Conservation (phyloP, 2,329 filamentous ascomycete genomes). For the Blumeria graminis region DNA sequence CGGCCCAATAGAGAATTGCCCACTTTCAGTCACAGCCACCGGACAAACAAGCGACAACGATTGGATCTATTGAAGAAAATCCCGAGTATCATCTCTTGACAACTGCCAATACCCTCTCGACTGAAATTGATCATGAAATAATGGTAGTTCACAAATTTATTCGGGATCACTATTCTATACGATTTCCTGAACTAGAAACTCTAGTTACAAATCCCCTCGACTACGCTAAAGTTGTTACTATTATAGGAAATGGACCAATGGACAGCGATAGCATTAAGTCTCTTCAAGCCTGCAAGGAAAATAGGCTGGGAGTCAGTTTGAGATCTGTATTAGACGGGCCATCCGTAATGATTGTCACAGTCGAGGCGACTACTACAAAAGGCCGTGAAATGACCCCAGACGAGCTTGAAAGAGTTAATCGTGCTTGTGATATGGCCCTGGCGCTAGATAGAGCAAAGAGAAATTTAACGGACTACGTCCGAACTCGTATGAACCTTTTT, state of each 20-base stretch:
- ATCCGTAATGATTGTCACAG: conserved; percentile 81
- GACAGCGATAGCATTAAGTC: conserved; percentile 57
- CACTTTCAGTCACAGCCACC: conserved; percentile 48
- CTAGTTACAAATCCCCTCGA: conserved; percentile 81
- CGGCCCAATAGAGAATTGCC: conserved; percentile 48
- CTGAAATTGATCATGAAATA: conserved; percentile 81
- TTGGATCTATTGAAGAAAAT: conserved; percentile 77
- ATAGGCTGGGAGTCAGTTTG: conserved; percentile 50
- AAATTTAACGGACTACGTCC: conserved; percentile 75
- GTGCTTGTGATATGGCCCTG: conserved; percentile 74
- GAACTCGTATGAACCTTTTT: conserved; percentile 90
- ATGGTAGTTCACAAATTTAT: conserved; percentile 89
- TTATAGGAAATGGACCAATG: conserved; percentile 79
- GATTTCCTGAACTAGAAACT: conserved; percentile 79
- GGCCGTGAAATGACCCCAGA: conserved; percentile 52
- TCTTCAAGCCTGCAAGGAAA: conserved; percentile 53
- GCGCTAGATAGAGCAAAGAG: conserved; percentile 68
- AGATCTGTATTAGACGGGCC: conserved; percentile 69
- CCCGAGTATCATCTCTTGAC: conserved; percentile 77
- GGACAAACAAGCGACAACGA: conserved; percentile 34
- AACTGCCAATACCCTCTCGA: conserved; percentile 71
- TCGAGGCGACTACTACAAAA: conserved; percentile 77
- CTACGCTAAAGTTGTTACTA: conserved; percentile 84
- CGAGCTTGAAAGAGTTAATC: conserved; percentile 49
- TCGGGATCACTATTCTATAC: conserved; percentile 78